Conservation (phyloP, 2,329 filamentous ascomycete genomes). For the Elsinoe perseae region DNA sequence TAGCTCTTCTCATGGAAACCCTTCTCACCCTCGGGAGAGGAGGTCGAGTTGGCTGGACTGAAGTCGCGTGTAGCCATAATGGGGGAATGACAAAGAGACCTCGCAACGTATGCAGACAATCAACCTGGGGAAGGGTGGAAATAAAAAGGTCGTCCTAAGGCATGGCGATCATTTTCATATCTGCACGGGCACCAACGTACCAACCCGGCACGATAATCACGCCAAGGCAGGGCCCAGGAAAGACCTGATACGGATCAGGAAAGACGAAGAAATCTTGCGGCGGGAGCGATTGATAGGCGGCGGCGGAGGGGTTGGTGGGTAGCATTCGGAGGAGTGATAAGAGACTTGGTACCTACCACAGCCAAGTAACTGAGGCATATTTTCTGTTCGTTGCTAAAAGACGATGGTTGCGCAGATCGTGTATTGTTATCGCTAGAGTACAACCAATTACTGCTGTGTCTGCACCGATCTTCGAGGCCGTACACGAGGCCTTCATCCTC, state of each 20-base stretch:
- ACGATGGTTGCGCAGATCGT: not conserved
- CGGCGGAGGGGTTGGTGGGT: constrained; percentile 10
- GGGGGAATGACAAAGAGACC: not conserved
- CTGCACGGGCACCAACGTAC: constrained; percentile 13
- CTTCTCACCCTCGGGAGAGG: constrained; percentile 13
- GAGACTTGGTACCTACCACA: constrained; percentile 4
- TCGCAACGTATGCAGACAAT: not conserved
- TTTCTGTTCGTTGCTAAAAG: too few species aligned
- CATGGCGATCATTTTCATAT: constrained; percentile 12
- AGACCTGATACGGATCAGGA: constrained; percentile 7
- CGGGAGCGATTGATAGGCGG: constrained; percentile 13
- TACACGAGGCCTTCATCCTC: not conserved
- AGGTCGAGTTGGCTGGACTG: constrained; percentile 14
- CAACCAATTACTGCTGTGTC: not conserved
- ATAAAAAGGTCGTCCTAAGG: constrained; percentile 3
- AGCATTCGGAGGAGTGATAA: constrained; percentile 3
- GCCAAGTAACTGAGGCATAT: constrained; percentile 1
- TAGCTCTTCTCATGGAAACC: constrained; percentile 13
- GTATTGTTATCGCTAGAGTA: not conserved
- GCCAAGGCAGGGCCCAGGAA: constrained; percentile 6
- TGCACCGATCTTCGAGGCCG: not conserved
- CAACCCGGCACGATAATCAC: constrained; percentile 9
- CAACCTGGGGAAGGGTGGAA: not conserved
- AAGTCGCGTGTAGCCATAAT: constrained; percentile 10
- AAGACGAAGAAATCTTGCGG: constrained; percentile 7